Evolutionary conservation across 78 protist species (phyloP), one percentile per base, ranked within the genome.

Genomic region (Polysphondylium violaceum): DNA sequence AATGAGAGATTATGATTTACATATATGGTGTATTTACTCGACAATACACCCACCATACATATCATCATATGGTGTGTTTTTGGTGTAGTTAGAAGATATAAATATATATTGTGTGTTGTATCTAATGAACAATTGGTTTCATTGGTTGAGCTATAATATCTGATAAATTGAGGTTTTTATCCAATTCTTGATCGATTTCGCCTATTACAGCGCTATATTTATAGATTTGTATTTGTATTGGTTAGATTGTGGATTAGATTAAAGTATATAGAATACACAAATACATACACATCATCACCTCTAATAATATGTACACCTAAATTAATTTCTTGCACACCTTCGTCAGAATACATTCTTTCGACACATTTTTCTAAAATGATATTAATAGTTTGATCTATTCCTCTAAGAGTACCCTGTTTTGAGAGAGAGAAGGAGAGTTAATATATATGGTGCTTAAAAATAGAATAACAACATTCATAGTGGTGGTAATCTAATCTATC

Each of bases 41-140:
- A n/a, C 98, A 38, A 96, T 69, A 31, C 95, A 98, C 4, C 58
- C 56, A 68, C 96, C 96, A 68, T 98, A 98, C 4, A 95, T 96
- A 59, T 89, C 60, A 14, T 83, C 40, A 41, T 78, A 79, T 41
- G 12, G 35, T 8, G 75, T 68, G 23, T 21, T 68, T 31, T 23
- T 68, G 8, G 12, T 41, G 8, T 40, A 21, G 17, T 65, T 68
- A 25, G 17, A 40, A 9, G 5, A 41, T 41, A 29, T n/a, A n/a
- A 31, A n/a, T 29, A 6, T 65, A 40, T 65, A 17, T 36, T 33
- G 29, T 6, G 11, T 60, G 43, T 25, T 9, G 11, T 3, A 16
- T 50, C 51, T 69, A 83, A 44, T 83, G 78, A 40, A 69, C 78
- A 17, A 83, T 58, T 25, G 90, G 67, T 58, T 83, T 83, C 41